Base-by-base conservation (phyloP, 179 eudicot species). In the Camellia oleifera region DNA sequence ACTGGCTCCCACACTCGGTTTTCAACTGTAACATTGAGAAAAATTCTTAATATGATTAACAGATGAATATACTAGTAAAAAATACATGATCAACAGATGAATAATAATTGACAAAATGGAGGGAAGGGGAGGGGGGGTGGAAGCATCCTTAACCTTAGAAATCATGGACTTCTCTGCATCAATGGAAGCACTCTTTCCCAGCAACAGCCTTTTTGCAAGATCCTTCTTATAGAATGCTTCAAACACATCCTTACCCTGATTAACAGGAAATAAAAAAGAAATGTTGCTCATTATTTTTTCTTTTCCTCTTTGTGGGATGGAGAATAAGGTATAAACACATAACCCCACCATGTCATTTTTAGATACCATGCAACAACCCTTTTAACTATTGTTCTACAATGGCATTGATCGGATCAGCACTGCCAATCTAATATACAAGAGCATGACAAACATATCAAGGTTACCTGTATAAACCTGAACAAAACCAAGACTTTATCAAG, bases 111-210 rank as follows among this genome's bases (percentile, higher is more conserved):
- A 8, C 40, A 44, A 23, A 71, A 76, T 73, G 52, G 40, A 32
- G 40, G 40, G 40, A 32, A 32, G 40, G 14, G 8, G 12, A 23
- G 23, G 61, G 42, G 18, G 44, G 11, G 10, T 73, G 18, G 12
- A 60, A 42, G 74, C 5, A 82, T 63, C 15, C 66, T 44, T 82
- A 67, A 92, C 99, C 93, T 96, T 96, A 11, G 99, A 91, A 82
- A 96, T 96, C 97, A 96, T 96, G 68, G 99, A 96, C 86, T 96
- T 96, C 83, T 96, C 99, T 57, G 99, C 99, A 85, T 96, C 99
- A 83, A 96, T 96, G 32, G 98, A 94, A 63, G 99, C 98, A 89
- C 96, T 96, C 88, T 94, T 96, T 73, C 99, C 98, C 87, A 96
- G 81, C 81, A 96, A 86, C 26, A 96, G 91, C 87, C 99, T 92